Evolutionary conservation across 129 eudicot genomes (phyloP), one percentile per base, ranked within the genome.

Genomic region (Smallanthus sonchifolius): DNA sequence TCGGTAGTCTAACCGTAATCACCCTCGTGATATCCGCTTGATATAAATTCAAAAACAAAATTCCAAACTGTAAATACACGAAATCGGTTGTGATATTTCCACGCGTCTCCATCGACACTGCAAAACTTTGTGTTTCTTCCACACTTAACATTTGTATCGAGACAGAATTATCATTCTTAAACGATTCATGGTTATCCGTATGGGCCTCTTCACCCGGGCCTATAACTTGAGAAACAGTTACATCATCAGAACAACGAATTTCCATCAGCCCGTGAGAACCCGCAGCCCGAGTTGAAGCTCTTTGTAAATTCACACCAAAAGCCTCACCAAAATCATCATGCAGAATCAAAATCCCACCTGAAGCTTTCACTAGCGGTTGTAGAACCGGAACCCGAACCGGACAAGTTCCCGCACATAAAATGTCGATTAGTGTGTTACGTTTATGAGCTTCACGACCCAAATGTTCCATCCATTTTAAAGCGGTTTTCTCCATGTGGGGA

Each of bases 321-420:
- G 95, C 98, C 78, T 94, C 98, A 10, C 98, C 98, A 48, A 94
- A 94, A 73, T 94, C 98, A 71, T 94, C 98, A 62, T 94, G 98
- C 49, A 90, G 88, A 60, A 94, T 79, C 68, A 94, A 72, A 72
- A 88, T 91, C 75, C 97, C 98, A 8, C 98, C 97, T 24, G 98
- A 94, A 54, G 96, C 85, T 84, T 88, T 90, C 28, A 89, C 92
- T 45, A 94, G 89, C 24, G 98, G 97, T 39, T 86, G 98, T 76
- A 94, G 63, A 72, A 94, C 61, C 72, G 97, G 97, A 69, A 90
- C 89, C 52, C 98, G 67, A 10, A 94, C 80, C 9, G 97, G 98
- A 69, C 98, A 94, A 3, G 96, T 90, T 49, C 98, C 97, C 4
- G 98, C 98, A 65, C 98, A 90, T 54, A 94, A 76, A 43, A 94